These are phyloP conservation scores for Eucalyptus shirleyi DNA, from an alignment of 345 rosid genomes.

Conservation along the genomic window DNA sequence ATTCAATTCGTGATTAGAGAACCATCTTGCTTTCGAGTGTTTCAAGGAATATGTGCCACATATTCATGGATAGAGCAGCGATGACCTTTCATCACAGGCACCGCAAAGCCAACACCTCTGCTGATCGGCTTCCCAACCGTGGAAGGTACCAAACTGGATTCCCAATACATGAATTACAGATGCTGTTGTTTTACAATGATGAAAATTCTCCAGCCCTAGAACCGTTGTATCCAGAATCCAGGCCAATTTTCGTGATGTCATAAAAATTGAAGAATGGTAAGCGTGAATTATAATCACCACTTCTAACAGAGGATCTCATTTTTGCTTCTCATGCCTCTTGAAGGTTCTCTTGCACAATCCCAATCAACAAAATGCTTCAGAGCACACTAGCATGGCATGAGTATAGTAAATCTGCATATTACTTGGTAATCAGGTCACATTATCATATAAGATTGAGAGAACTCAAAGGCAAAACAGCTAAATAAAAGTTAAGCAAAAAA, in stretches of 20 bases:
- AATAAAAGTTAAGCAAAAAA: background rate
- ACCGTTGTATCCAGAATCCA: background rate
- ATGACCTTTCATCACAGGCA: background rate
- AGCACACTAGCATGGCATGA: background rate
- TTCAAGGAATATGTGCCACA: background rate
- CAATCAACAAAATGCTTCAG: background rate
- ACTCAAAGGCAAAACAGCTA: background rate
- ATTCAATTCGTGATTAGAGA: background rate
- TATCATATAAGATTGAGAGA: background rate
- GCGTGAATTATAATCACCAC: background rate
- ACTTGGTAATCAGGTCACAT: background rate
- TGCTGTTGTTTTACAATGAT: background rate
- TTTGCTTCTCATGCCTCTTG: background rate
- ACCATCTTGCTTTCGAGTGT: background rate
- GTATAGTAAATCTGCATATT: background rate
- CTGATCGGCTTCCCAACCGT: background rate
- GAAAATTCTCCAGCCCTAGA: background rate
- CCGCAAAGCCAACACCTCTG: background rate
- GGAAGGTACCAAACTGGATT: background rate
- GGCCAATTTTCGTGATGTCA: background rate
- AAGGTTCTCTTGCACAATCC: background rate
- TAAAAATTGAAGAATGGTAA: background rate
- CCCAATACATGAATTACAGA: background rate
- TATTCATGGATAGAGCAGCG: background rate
- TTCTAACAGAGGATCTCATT: background rate